Conservation (phyloP, 371 early-diverging fungal genomes). For the Zopfochytrium polystomum region DNA sequence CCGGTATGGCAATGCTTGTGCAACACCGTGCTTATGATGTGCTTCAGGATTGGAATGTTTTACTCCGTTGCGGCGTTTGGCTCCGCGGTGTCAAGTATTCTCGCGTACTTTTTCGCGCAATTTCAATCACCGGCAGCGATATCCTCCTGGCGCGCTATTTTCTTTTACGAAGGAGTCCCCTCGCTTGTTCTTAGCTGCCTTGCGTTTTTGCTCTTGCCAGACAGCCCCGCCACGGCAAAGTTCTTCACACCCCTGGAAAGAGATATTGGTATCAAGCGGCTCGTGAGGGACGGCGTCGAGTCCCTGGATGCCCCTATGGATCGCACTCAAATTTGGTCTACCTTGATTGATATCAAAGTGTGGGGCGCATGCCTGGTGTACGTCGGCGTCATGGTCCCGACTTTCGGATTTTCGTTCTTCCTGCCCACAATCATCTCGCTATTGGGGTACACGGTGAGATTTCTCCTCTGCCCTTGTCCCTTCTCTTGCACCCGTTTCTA, state of each 20-base stretch:
- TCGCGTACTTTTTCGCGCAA: slow-evolving; percentile 60
- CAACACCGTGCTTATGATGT: too few species aligned
- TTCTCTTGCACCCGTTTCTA: neutral
- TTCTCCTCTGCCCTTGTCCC: neutral
- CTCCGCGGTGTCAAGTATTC: slow-evolving; percentile 69
- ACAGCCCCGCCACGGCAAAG: slow-evolving; percentile 66
- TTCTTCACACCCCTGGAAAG: slow-evolving; percentile 54
- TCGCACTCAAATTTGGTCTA: slow-evolving; percentile 54
- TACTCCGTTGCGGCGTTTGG: slow-evolving; percentile 63
- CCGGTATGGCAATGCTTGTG: too few species aligned
- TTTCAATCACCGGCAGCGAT: slow-evolving; percentile 62
- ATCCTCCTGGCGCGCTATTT: slow-evolving; percentile 65
- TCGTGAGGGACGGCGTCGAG: slow-evolving; percentile 60
- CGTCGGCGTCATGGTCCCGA: slow-evolving; percentile 61
- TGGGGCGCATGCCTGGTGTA: too few species aligned
- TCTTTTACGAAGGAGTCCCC: slow-evolving; percentile 60
- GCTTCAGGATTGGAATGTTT: slow-evolving; percentile 66
- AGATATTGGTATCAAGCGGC: slow-evolving; percentile 52
- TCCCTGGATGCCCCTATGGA: slow-evolving; percentile 57
- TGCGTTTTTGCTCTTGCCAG: slow-evolving; percentile 64
- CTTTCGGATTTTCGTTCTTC: slow-evolving; percentile 64
- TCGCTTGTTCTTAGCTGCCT: too few species aligned
- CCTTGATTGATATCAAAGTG: slow-evolving; percentile 58
- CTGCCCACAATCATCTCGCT: slow-evolving; percentile 68
- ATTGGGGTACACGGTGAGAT: slow-evolving; percentile 53